These are phyloP conservation scores for Cenchrus fungigraminus DNA, from an alignment of 176 grass and related monocot genomes.

Conservation along the genomic window DNA sequence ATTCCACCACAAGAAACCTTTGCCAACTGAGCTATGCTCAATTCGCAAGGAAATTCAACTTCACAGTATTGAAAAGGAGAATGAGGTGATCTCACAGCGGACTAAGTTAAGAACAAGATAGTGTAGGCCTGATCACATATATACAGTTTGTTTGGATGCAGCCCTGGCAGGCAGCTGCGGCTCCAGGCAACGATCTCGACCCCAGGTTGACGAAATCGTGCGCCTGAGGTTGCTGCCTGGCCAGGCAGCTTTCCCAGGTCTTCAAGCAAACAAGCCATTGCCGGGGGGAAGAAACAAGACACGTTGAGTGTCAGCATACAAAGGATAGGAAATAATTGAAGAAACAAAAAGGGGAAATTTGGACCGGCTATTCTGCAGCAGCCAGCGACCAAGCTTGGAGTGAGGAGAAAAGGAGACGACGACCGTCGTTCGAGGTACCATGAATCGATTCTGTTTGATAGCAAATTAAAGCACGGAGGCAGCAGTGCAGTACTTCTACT, in stretches of 20 bases:
- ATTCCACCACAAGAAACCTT: no score
- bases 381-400: not conserved
- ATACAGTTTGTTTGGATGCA: no score
- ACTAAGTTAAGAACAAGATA: not conserved
- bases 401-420: not conserved
- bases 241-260: no score
- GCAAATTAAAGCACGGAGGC: not conserved
- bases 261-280: no score
- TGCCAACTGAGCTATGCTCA: no score
- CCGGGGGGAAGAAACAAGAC: not conserved
- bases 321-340: not conserved
- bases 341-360: not conserved
- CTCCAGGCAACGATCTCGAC: no score
- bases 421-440: not conserved
- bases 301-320: not conserved
- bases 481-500: not conserved
- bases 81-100: not conserved
- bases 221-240: no score
- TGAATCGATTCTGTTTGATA: not conserved
- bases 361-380: not conserved
- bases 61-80: no score
- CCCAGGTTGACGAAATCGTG: no score
- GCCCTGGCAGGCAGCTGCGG: no score
- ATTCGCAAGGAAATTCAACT: no score
- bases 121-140: not conserved